Evolutionary conservation across 2,329 filamentous ascomycete species (phyloP), one percentile per base, ranked within the genome.

Genomic region (Xylariales sp.): DNA sequence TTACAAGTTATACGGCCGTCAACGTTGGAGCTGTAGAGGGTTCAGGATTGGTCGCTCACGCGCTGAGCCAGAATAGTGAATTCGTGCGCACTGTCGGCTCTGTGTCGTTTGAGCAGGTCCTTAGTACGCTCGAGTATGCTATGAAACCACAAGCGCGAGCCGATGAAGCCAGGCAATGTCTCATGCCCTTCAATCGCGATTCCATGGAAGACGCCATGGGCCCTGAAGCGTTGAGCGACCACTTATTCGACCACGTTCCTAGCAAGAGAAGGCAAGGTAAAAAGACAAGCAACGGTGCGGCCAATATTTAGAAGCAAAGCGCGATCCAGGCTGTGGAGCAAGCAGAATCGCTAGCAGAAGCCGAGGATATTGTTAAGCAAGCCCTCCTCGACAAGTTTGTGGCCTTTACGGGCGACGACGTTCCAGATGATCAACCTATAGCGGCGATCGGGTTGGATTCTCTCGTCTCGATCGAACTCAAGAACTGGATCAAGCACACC

Each of bases 141-240:
- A 49, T 51, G 43, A 36, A 25, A 18, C 27, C 44, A 3, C 44
- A 47, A 32, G 46, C 42, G 4, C 31, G 28, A 12, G 24, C 31
- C 28, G 41, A 49, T 12, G 34, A 34, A 31, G 27, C 40, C 15
- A 39, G 21, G 22, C 45, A 46, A 19, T 40, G 38, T 19, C 36
- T 51, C 38, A 51, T 51, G 48, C 45, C 34, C 6, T 44, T 51
- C 40, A 45, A 44, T 6, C 39, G 46, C 22, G 45, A 50, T 31
- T 25, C 40, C 31, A 41, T 49, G 36, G 40, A 43, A 15, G 46
- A 51, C 31, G 40, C 44, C 22, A 38, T 40, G 12, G 48, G 40
- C 15, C 28, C 40, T 8, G 31, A 10, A 21, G 42, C 46, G 8
- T 19, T 47, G 28, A 37, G 38, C 11, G 43, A 46, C 31, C 41